phyloP scores from a whole-genome alignment of 495 filamentous ascomycete genomes.

The Lentithecium fluviatile region DNA sequence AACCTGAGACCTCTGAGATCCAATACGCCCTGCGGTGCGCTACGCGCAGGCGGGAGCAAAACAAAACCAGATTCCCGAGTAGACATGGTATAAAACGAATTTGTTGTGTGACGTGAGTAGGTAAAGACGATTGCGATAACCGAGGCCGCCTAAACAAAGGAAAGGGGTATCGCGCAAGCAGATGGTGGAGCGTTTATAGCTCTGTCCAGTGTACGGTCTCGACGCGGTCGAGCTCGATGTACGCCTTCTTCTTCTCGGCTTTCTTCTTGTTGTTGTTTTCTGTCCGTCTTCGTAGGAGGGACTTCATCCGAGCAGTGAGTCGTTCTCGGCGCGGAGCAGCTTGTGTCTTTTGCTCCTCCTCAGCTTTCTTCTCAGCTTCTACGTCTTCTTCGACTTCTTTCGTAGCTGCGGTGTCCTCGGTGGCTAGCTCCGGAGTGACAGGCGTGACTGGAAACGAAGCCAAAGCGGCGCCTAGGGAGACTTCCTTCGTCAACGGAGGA shows the following conservation, averaged over 20 bases:
- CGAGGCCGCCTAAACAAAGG: too few species aligned
- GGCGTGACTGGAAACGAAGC: constrained; percentile 3
- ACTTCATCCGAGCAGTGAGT: constrained; percentile 18
- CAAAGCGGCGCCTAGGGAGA: background rate
- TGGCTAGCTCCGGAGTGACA: background rate
- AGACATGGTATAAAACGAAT: too few species aligned
- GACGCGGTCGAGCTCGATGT: constrained; percentile 15
- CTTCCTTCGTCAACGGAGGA: background rate
- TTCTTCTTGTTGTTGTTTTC: constrained; percentile 24
- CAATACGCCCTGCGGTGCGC: too few species aligned
- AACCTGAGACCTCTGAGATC: too few species aligned
- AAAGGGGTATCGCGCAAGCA: too few species aligned
- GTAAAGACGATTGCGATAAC: too few species aligned
- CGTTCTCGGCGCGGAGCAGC: constrained; percentile 9
- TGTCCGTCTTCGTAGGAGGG: constrained; percentile 14
- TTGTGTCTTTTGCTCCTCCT: constrained; percentile 1
- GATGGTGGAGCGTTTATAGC: background rate
- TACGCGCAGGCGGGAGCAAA: too few species aligned
- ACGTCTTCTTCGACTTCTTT: background rate
- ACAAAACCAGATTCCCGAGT: too few species aligned
- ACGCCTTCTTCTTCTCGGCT: background rate
- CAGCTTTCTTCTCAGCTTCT: constrained; percentile 1
- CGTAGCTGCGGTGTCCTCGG: constrained; percentile 8
- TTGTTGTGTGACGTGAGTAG: too few species aligned
- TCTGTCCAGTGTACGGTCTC: constrained; percentile 15